Evolutionary conservation across 2,329 filamentous ascomycete species (phyloP).

Genomic region (Neopestalotiopsis rosae): DNA sequence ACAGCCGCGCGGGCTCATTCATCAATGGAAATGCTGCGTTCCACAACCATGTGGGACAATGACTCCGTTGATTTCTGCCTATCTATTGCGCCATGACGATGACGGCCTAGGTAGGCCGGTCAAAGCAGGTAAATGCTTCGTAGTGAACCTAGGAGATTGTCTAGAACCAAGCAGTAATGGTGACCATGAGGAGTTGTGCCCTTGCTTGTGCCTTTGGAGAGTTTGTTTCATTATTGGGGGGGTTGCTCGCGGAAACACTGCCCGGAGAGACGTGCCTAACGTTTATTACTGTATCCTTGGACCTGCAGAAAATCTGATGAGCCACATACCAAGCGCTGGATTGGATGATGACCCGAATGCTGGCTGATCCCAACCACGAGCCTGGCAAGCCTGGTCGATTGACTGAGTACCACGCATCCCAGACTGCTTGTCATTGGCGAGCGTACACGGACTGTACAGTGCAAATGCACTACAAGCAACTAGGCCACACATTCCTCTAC

Average conservation of each 20-base stretch:
- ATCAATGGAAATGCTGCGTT: conserved; percentile 7
- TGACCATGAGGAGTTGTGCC: not conserved
- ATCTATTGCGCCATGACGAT: conserved; percentile 8
- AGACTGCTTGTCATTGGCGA: not conserved
- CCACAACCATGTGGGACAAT: conserved; percentile 17
- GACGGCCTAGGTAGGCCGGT: conserved; percentile 3
- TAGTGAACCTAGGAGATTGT: not conserved
- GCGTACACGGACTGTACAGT: conserved; percentile 3
- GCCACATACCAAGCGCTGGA: conserved; percentile 16
- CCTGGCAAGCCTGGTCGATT: conserved; percentile 1
- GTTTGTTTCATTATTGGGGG: not conserved
- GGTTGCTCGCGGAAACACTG: conserved; percentile 17
- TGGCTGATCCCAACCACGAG: conserved; percentile 12
- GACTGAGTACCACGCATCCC: not conserved
- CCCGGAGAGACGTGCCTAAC: conserved; percentile 14
- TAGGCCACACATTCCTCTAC: not conserved
- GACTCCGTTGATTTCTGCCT: conserved; percentile 13
- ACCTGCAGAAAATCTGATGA: conserved; percentile 16
- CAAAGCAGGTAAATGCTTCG: not conserved
- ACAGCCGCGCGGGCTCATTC: conserved; percentile 10
- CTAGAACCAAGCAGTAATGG: not conserved
- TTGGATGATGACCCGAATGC: not conserved
- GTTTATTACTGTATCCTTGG: conserved; percentile 16
- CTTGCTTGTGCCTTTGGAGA: not conserved
- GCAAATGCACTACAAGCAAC: conserved; percentile 3